phyloP scores from a whole-genome alignment of 495 filamentous ascomycete species.

The Penicillium soppii region DNA sequence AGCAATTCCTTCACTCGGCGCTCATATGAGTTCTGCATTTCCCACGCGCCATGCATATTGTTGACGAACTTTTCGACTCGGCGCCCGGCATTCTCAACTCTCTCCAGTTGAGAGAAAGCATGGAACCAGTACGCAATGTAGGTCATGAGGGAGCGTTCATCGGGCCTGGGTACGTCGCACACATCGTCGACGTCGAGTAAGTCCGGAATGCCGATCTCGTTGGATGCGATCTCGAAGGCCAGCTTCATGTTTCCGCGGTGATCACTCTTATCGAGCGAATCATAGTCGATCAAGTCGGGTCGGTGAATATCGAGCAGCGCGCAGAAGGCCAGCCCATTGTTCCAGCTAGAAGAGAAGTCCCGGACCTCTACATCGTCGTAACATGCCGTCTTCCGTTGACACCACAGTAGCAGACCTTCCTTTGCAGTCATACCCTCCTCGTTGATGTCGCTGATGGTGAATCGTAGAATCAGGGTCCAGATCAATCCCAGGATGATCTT shows the following conservation, averaged over 20 bases:
- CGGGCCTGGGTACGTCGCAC: constrained; percentile 91
- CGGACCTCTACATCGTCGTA: constrained; percentile 94
- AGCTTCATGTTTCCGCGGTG: constrained; percentile 97
- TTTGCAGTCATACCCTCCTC: constrained; percentile 97
- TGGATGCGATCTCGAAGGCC: constrained; percentile 91
- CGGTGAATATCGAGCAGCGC: constrained; percentile 95
- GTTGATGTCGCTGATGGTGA: constrained; percentile 98
- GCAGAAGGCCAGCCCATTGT: constrained; percentile 94
- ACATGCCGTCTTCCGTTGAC: constrained; percentile 96
- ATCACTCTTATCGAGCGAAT: constrained; percentile 88
- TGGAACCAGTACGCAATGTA: constrained; percentile 99
- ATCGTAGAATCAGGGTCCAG: constrained; percentile 95
- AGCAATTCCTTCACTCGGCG: constrained; percentile 79
- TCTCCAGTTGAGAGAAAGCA: constrained; percentile 96
- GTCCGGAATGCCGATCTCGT: constrained; percentile 96
- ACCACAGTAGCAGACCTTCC: constrained; percentile 93
- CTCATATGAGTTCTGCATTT: constrained; percentile 97
- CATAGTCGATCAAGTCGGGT: constrained; percentile 95
- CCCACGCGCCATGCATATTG: constrained; percentile 99
- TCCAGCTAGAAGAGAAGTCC: constrained; percentile 95
- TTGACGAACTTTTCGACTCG: constrained; percentile 97
- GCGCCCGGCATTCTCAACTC: constrained; percentile 94
- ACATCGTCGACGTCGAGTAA: constrained; percentile 97
- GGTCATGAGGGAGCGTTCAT: constrained; percentile 96
- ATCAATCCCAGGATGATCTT: constrained; percentile 97